Evolutionary conservation across 345 rosid genomes (phyloP).

Genomic region (Brassica juncea): DNA sequence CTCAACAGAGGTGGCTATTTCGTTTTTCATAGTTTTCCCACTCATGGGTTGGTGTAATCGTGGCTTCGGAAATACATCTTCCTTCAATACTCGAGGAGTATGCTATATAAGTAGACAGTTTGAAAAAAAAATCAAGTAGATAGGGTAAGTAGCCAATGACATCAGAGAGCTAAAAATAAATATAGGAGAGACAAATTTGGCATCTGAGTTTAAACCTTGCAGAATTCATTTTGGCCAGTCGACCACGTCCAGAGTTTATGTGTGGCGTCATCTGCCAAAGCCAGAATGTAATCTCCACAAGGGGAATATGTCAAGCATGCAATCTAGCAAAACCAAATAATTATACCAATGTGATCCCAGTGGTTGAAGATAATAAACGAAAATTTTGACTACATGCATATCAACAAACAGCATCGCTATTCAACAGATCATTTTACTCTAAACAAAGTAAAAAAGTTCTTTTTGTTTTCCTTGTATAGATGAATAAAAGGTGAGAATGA

Average conservation of each 20-base stretch:
- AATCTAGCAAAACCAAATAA: conserved; percentile 37
- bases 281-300: conserved; percentile 46
- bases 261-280: conserved; percentile 39
- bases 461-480: not conserved
- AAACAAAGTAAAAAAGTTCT: not conserved
- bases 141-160: conserved; percentile 11
- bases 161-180: conserved; percentile 15
- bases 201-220: conserved; percentile 35
- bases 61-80: conserved; percentile 30
- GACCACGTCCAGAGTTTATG: conserved; percentile 47
- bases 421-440: not conserved
- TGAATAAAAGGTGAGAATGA: conserved; percentile 1
- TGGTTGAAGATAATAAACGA: conserved; percentile 13
- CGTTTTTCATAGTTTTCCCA: conserved; percentile 43
- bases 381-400: not conserved
- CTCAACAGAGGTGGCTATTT: conserved; percentile 25
- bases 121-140: conserved; percentile 19
- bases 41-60: conserved; percentile 38
- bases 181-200: not conserved
- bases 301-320: conserved; percentile 32
- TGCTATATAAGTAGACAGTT: conserved; percentile 1
- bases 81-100: conserved; percentile 34
- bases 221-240: conserved; percentile 25
- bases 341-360: not conserved
- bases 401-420: not conserved